Conservation (phyloP, 2,329 filamentous ascomycete genomes). For the Ascochyta viciae-villosae region DNA sequence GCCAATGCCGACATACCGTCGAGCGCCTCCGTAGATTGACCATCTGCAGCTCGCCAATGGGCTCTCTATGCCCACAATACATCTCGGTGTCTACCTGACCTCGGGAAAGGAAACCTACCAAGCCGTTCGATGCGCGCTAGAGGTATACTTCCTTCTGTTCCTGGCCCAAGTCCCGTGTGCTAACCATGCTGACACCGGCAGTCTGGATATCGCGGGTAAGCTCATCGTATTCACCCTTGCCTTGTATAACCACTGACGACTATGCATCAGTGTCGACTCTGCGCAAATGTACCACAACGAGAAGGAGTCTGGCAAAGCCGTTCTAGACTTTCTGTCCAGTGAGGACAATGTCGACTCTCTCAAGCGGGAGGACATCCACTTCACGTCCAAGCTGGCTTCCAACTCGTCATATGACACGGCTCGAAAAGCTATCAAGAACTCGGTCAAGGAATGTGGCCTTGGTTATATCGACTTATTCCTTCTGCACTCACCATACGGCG, state of each 20-base stretch:
- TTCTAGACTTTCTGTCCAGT: slow-evolving; percentile 63
- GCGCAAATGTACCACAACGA: slow-evolving; percentile 76
- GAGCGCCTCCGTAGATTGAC: slow-evolving; percentile 24
- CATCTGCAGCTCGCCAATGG: slow-evolving; percentile 61
- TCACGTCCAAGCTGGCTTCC: slow-evolving; percentile 78
- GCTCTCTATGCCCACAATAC: slow-evolving; percentile 71
- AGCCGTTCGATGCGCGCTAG: slow-evolving; percentile 65
- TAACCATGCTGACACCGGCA: slow-evolving; percentile 36
- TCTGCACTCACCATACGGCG: slow-evolving; percentile 80
- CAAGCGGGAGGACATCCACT: slow-evolving; percentile 74
- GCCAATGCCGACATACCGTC: neutral
- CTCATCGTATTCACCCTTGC: slow-evolving; percentile 19
- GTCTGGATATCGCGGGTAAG: slow-evolving; percentile 56
- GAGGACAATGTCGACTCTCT: slow-evolving; percentile 59
- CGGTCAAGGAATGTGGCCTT: slow-evolving; percentile 69
- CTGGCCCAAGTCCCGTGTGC: slow-evolving; percentile 9
- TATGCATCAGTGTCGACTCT: slow-evolving; percentile 58
- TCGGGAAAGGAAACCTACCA: slow-evolving; percentile 65
- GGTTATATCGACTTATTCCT: slow-evolving; percentile 83
- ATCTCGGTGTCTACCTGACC: slow-evolving; percentile 78
- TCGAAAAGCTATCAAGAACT: slow-evolving; percentile 69
- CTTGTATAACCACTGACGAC: slow-evolving; percentile 30
- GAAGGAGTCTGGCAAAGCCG: slow-evolving; percentile 70
- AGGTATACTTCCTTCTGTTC: slow-evolving; percentile 49
- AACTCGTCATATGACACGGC: slow-evolving; percentile 73